Percentiles rank a stretch among this genome's conserved stretches.
These are phyloP conservation scores for Komagataella mondaviorum DNA, from an alignment of 805 yeast species.

Conservation along the genomic window DNA sequence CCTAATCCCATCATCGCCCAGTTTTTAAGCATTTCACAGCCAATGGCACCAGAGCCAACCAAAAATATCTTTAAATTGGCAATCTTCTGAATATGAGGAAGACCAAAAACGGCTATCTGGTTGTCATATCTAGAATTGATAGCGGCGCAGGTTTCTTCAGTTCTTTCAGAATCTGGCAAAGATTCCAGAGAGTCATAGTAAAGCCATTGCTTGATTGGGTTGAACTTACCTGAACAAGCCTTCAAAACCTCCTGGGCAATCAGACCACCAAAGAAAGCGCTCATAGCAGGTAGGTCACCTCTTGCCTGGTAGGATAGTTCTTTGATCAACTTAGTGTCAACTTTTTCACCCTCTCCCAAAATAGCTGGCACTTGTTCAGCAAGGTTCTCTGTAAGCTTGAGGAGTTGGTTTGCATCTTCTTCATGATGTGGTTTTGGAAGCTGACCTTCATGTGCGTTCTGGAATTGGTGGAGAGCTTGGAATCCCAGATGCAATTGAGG, in stretches of 20 bases:
- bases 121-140: slow-evolving; percentile 76
- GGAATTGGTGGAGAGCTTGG: slow-evolving; percentile 75
- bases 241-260: slow-evolving; percentile 95
- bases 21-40: slow-evolving; percentile 95
- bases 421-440: slow-evolving; percentile 70
- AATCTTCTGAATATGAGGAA: slow-evolving; percentile 56
- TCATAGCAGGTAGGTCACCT: slow-evolving; percentile 85
- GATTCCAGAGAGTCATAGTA: slow-evolving; percentile 93
- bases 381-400: slow-evolving; percentile 46
- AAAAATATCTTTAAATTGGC: slow-evolving; percentile 74
- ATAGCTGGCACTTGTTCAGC: slow-evolving; percentile 41
- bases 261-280: slow-evolving; percentile 86
- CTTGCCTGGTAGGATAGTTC: slow-evolving; percentile 76
- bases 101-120: slow-evolving; percentile 93
- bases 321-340: slow-evolving; percentile 52
- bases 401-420: slow-evolving; percentile 58
- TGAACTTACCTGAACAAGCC: slow-evolving; percentile 89
- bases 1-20: slow-evolving; percentile 98
- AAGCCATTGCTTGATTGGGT: slow-evolving; percentile 85
- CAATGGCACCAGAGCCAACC: slow-evolving; percentile 98
- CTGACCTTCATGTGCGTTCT: slow-evolving; percentile 40
- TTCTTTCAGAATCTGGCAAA: slow-evolving; percentile 59
- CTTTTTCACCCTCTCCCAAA: slow-evolving; percentile 37
- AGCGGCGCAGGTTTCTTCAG: slow-evolving; percentile 62
- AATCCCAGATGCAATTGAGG: slow-evolving; percentile 84